phyloP scores from a whole-genome alignment of 306 rosid species.

The Vigna trinervia region DNA sequence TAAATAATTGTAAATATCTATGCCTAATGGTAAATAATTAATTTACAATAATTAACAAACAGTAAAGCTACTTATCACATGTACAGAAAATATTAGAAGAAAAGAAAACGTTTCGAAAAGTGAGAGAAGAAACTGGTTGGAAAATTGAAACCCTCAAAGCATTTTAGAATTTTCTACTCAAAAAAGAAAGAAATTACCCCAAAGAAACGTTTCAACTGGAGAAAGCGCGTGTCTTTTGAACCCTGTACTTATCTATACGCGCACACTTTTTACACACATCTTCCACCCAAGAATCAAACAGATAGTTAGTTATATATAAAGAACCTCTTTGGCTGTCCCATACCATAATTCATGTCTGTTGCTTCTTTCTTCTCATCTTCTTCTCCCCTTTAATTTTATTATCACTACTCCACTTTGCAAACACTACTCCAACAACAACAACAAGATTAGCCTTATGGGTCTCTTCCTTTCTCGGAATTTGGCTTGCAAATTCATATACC shows the following conservation, averaged over 20 bases:
- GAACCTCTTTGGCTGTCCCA: not conserved
- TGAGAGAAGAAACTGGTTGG: not conserved
- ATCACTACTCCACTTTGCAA: not conserved
- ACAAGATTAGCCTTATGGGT: slow-evolving; percentile 53
- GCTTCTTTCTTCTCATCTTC: slow-evolving; percentile 8
- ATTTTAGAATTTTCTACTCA: not conserved
- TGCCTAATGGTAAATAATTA: no score
- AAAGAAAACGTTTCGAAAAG: not conserved
- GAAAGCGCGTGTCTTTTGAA: slow-evolving; percentile 42
- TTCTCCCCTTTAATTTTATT: not conserved
- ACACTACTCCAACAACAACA: not conserved
- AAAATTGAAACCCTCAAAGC: not conserved
- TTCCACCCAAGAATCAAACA: slow-evolving; percentile 5
- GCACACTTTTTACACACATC: slow-evolving; percentile 24
- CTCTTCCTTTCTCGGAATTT: slow-evolving; percentile 59
- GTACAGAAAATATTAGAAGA: not conserved
- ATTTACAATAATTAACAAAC: no score
- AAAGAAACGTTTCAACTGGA: not conserved
- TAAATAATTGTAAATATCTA: no score
- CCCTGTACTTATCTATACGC: slow-evolving; percentile 30
- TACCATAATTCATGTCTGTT: slow-evolving; percentile 14
- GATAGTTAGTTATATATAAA: slow-evolving; percentile 25
- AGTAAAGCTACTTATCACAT: no score
- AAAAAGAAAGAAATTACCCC: not conserved
- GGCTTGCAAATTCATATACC: slow-evolving; percentile 49